Base-by-base conservation (phyloP, 1,284 basidiomycete species). In the Pseudomicrostroma phylloplanum region DNA sequence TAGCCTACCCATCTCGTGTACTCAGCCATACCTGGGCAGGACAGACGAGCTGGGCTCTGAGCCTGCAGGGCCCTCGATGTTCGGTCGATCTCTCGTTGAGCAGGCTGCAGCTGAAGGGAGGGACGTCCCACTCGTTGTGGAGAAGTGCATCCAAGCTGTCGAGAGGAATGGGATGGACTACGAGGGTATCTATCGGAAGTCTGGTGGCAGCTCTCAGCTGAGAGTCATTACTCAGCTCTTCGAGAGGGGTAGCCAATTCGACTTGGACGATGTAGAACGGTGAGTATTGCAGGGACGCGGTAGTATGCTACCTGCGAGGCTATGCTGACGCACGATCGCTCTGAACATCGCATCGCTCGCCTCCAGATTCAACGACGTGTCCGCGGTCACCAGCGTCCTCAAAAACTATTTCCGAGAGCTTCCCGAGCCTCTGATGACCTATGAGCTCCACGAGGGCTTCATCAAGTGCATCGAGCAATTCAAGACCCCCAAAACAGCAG, bases 131-230 rank as follows among this genome's bases (percentile, higher is more conserved):
- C 81, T 90, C 43, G 88, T 98, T 62, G 93, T 99, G 12, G 89
- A 91, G 72, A 96, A 96, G 79, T 97, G 93, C 74, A 92, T 97
- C 71, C 85, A 87, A 51, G 92, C 92, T 0, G 93, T 97, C 41
- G 93, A 97, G 74, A 81, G 83, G 6, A 82, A 86, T 64, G 92
- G 88, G n/a, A 83, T 94, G 80, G 89, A 91, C 67, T 91, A 91
- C 74, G 91, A 94, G 79, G 91, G 94, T 13, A 92, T 98, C 69
- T 97, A 97, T 81, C 91, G 96, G 66, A 97, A 97, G 82, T 91
- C 90, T 0, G 96, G 96, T 23, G 96, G 96, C 6, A 88, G 89
- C 40, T 86, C 89, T 9, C 92, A 94, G 76, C 89, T 91, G 55
- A 94, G 94, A 80, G 85, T 86, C 63, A 96, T 99, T 80, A 92